A percentile compares a stretch with the other conserved stretches of the same genome.
Evolutionary conservation across 345 rosid species (phyloP).

Genomic region (Arabidopsis suecica): DNA sequence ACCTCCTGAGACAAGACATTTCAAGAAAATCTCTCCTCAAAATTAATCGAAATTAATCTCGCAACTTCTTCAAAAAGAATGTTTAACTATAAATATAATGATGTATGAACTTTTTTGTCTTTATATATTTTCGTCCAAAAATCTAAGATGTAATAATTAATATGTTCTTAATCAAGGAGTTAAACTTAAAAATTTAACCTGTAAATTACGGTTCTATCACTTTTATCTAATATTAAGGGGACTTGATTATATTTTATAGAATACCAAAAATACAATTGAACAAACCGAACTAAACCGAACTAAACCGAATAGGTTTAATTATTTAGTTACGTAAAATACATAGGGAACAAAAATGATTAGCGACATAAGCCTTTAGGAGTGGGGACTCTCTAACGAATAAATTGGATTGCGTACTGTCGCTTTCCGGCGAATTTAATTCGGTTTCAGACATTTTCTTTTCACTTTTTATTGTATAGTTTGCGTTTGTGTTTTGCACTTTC

Average conservation of each 20-base stretch:
- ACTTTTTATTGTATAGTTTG: constrained; percentile 11
- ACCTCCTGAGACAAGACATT: constrained; percentile 55
- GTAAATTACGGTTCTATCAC: not conserved
- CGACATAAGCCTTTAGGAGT: constrained; percentile 16
- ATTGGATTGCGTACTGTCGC: constrained; percentile 26
- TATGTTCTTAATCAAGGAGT: not conserved
- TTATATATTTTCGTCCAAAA: not conserved
- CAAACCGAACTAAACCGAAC: not conserved
- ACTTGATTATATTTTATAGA: too few species aligned
- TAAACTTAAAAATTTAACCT: not conserved
- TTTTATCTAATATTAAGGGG: too few species aligned
- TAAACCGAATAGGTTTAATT: not conserved
- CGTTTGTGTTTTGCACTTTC: constrained; percentile 31
- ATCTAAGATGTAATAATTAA: not conserved
- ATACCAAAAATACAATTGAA: too few species aligned
- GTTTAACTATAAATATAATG: not conserved
- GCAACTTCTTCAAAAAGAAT: not conserved
- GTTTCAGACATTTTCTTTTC: not conserved
- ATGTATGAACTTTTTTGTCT: not conserved
- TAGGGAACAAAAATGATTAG: constrained; percentile 23
- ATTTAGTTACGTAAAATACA: not conserved
- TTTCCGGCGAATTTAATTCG: constrained; percentile 45
- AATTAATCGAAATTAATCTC: constrained; percentile 21
- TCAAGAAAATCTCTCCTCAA: constrained; percentile 12
- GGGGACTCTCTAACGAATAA: constrained; percentile 19